These are phyloP conservation scores for Triticum timopheevii DNA, from an alignment of 176 grass and related monocot species.

Conservation along the genomic window DNA sequence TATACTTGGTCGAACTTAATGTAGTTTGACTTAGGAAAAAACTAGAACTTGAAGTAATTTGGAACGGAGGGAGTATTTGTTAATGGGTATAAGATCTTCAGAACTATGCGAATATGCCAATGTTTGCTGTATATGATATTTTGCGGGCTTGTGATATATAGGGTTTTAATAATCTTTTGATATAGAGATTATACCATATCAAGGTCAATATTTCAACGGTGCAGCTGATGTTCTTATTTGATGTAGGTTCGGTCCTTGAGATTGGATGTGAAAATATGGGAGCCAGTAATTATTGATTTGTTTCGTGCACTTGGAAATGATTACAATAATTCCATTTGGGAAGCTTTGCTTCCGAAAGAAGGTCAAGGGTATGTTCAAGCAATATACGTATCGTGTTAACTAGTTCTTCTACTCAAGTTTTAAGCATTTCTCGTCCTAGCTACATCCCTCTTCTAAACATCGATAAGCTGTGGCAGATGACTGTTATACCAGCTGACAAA, in stretches of 20 bases:
- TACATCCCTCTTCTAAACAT: not conserved
- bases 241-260: conserved; percentile 88
- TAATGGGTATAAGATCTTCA: not conserved
- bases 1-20: too few species aligned
- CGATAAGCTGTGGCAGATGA: conserved; percentile 6
- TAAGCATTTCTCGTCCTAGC: conserved; percentile 9
- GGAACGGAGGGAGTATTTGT: too few species aligned
- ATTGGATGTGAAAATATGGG: conserved; percentile 97
- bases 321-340: conserved; percentile 95
- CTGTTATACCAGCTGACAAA: conserved; percentile 4
- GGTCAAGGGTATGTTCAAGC: conserved; percentile 66
- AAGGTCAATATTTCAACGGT: not conserved
- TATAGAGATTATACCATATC: conserved; percentile 16
- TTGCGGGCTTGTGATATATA: conserved; percentile 9
- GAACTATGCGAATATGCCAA: not conserved
- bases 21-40: too few species aligned
- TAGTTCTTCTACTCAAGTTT: conserved; percentile 9
- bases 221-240: conserved; percentile 26
- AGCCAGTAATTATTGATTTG: conserved; percentile 79
- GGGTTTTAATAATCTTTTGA: not conserved
- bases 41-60: too few species aligned
- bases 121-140: conserved; percentile 2
- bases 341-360: conserved; percentile 75
- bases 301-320: conserved; percentile 84
- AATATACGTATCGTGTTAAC: not conserved